phyloP scores from a whole-genome alignment of 805 yeast genomes.

The Torulaspora quercuum region DNA sequence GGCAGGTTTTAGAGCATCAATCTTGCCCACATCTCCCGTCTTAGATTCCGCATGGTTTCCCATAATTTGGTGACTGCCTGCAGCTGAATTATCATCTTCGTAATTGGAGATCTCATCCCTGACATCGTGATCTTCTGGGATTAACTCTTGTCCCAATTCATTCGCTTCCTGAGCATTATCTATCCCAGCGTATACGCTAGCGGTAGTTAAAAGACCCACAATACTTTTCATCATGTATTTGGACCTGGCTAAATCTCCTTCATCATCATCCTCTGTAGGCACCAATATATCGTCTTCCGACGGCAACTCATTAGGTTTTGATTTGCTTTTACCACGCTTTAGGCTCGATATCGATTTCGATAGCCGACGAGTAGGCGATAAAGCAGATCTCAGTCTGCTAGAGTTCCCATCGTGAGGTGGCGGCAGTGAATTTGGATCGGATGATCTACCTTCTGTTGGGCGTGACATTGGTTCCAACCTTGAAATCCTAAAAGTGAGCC shows the following conservation, averaged over 20 bases:
- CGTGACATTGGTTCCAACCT: not conserved
- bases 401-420: slow-evolving; percentile 1
- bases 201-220: slow-evolving; percentile 54
- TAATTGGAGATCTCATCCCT: not conserved
- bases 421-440: not conserved
- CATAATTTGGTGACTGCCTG: no score
- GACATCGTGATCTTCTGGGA: slow-evolving; percentile 13
- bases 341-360: slow-evolving; percentile 6
- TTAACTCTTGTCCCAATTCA: slow-evolving; percentile 20
- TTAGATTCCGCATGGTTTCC: not conserved
- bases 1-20: slow-evolving; percentile 3
- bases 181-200: slow-evolving; percentile 48
- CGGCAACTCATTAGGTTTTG: not conserved
- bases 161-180: slow-evolving; percentile 26
- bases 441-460: slow-evolving; percentile 1
- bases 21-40: not conserved
- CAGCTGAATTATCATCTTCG: not conserved
- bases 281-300: slow-evolving; percentile 8
- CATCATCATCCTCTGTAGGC: slow-evolving; percentile 15
- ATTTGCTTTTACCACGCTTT: slow-evolving; percentile 3
- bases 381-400: not conserved
- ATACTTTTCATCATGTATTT: slow-evolving; percentile 50
- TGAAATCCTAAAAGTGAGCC: no score
- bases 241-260: slow-evolving; percentile 36
- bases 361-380: slow-evolving; percentile 4